Evolutionary conservation across 139 green algal species (phyloP), one percentile per base, ranked within the genome.

Genomic region (Tetradesmus lagerheimii): DNA sequence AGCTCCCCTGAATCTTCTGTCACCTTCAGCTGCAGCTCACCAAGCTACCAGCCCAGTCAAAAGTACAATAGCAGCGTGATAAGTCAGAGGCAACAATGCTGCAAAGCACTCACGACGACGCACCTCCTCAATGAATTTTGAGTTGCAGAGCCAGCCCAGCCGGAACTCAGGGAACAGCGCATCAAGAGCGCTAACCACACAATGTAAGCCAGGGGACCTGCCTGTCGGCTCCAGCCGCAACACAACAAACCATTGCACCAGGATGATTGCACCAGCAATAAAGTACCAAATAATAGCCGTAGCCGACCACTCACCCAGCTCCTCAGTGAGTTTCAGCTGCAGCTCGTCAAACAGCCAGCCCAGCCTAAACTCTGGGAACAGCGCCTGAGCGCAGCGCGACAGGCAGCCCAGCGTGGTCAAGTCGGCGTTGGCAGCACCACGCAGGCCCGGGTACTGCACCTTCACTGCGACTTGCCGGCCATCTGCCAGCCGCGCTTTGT

Each of bases 361-460:
- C 84, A 96, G 91, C 41, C 80, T 34, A 74, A 92, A 94, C 57
- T 94, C 82, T 0, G 93, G 93, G 91, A 98, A 97, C 25, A 77
- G 85, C 38, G 92, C 83, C 35, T 12, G 43, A 20, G 87, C 95
- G 0, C 53, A 57, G 16, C 71, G 18, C 2, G 84, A 88, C 66
- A 98, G 88, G 2, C 77, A 39, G 43, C 86, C 78, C 66, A 98
- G 92, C 4, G 92, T 95, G 2, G 92, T 92, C 53, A 98, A 91
- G 93, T 99, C 97, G 12, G 95, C 93, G 12, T 91, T 86, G 31
- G 97, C 93, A 1, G 91, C 91, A 18, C 71, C 47, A 14, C 92
- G 78, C 57, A 98, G 93, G 23, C 96, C 96, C 0, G 94, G 93
- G 92, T 96, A 95, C 93, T 97, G 95, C 80, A 98, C 91, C 92